A percentile compares a stretch with the other conserved stretches of the same genome.
These are phyloP conservation scores for Colletotrichum liaoningense DNA, from an alignment of 2,329 filamentous ascomycete genomes.

Conservation along the genomic window DNA sequence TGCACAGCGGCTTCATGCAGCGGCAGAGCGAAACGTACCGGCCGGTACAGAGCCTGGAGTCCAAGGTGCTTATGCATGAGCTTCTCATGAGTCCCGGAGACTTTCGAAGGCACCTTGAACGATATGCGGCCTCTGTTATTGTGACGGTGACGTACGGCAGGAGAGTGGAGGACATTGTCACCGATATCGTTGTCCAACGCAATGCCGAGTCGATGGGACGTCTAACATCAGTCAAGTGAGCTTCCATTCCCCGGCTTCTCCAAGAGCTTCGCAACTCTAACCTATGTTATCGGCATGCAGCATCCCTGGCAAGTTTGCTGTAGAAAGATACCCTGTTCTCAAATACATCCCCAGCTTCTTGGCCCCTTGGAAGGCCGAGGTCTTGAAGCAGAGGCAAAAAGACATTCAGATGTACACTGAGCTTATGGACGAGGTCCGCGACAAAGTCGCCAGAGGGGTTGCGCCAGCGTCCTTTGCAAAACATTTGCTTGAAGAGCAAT, in stretches of 20 bases:
- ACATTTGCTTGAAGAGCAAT: conserved; percentile 53
- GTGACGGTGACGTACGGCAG: conserved; percentile 56
- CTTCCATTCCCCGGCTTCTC: no score
- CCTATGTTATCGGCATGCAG: not conserved
- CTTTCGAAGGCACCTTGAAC: conserved; percentile 48
- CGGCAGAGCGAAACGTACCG: conserved; percentile 55
- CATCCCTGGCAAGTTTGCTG: conserved; percentile 49
- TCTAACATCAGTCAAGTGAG: conserved; percentile 52
- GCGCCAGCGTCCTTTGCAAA: conserved; percentile 55
- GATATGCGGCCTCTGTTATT: conserved; percentile 55
- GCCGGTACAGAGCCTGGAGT: conserved; percentile 54
- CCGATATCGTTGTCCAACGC: conserved; percentile 49
- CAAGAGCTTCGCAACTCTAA: no score
- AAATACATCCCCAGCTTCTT: conserved; percentile 51
- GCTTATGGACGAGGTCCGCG: conserved; percentile 53
- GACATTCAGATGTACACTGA: conserved; percentile 50
- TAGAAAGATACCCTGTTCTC: conserved; percentile 53
- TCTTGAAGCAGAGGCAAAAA: conserved; percentile 46
- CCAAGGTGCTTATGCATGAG: conserved; percentile 52
- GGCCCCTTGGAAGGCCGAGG: conserved; percentile 53
- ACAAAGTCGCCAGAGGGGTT: conserved; percentile 44
- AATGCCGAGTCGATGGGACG: conserved; percentile 56
- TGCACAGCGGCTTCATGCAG: conserved; percentile 57
- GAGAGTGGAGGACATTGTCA: conserved; percentile 46
- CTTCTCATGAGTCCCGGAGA: conserved; percentile 43